phyloP scores from a whole-genome alignment of 108 stramenopile species.

The Licmophora abbreviata region DNA sequence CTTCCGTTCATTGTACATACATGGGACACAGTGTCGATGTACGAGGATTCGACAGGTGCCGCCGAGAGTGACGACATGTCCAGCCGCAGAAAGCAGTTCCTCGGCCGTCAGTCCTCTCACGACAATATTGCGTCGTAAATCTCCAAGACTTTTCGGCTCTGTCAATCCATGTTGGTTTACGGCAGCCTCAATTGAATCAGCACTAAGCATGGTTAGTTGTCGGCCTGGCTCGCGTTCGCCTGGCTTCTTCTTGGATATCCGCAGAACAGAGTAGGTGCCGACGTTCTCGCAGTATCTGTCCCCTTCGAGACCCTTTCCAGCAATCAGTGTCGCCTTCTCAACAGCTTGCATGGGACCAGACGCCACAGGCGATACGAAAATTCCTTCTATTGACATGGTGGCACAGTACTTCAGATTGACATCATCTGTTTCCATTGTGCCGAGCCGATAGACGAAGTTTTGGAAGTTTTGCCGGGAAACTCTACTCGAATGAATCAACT shows the following conservation, averaged over 20 bases:
- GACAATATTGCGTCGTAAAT: constrained; percentile 22
- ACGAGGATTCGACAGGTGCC: constrained; percentile 1
- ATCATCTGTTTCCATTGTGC: background rate
- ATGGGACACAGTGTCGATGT: constrained; percentile 22
- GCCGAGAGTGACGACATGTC: constrained; percentile 10
- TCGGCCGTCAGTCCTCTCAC: constrained; percentile 12
- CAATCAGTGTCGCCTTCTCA: constrained; percentile 5
- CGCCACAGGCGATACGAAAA: constrained; percentile 9
- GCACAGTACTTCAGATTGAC: background rate
- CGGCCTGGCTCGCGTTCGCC: constrained; percentile 17
- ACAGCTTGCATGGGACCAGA: constrained; percentile 14
- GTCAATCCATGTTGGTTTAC: constrained; percentile 3
- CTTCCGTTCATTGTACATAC: constrained; percentile 20
- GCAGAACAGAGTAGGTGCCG: constrained; percentile 16
- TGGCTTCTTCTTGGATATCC: background rate
- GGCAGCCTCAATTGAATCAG: constrained; percentile 7
- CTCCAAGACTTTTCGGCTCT: background rate
- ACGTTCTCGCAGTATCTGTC: constrained; percentile 13
- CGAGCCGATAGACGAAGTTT: background rate
- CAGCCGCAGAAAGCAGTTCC: constrained; percentile 9
- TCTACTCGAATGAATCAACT: too few species aligned
- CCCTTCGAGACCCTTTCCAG: constrained; percentile 14
- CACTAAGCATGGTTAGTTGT: constrained; percentile 16
- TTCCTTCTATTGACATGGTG: constrained; percentile 11
- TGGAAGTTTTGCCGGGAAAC: too few species aligned